phyloP scores from a whole-genome alignment of 106 monocot species.

The Agapanthus africanus region DNA sequence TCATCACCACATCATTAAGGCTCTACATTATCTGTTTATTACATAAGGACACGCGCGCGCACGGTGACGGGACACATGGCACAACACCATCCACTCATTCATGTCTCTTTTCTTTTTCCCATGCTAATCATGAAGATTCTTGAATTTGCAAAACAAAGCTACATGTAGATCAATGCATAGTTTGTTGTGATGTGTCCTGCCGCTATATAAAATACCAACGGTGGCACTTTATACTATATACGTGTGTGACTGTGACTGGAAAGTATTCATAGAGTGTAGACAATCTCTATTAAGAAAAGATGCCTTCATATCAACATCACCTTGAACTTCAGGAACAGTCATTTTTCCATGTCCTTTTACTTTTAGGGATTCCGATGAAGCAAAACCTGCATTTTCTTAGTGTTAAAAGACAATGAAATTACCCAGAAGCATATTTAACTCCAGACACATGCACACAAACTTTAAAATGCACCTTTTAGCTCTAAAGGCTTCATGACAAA shows the following conservation, averaged over 20 bases:
- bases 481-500: conserved; percentile 77
- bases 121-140: no score
- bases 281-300: not conserved
- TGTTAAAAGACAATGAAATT: not conserved
- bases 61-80: no score
- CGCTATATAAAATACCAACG: no score
- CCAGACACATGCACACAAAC: not conserved
- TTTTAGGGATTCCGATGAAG: conserved; percentile 29
- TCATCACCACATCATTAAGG: not conserved
- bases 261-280: not conserved
- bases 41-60: no score
- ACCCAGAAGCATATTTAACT: not conserved
- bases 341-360: conserved; percentile 22
- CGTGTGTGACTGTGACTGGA: not conserved
- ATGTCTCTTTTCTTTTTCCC: no score
- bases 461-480: conserved; percentile 58
- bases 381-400: conserved; percentile 43
- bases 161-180: no score
- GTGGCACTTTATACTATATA: no score
- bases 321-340: conserved; percentile 26
- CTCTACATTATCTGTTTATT: not conserved
- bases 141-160: no score
- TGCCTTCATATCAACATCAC: not conserved
- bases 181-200: no score
- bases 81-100: no score